Conservation (phyloP, 352 stramenopile genomes). For the Globisporangium heterothallicum region DNA sequence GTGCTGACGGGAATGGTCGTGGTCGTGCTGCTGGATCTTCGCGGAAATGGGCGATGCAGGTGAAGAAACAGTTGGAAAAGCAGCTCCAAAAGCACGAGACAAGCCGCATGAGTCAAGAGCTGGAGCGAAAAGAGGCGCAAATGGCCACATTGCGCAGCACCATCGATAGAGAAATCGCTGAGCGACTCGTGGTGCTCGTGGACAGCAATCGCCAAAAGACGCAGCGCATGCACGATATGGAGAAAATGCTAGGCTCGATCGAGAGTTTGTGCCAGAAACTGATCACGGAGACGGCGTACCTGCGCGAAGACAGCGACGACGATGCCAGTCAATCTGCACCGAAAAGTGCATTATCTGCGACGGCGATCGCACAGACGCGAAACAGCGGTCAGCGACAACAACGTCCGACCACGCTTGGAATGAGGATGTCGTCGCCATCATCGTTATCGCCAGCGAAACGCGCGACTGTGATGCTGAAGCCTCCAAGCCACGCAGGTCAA, state of each 20-base stretch:
- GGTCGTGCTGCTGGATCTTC: slow-evolving; percentile 18
- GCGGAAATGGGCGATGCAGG: slow-evolving; percentile 39
- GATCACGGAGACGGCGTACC: slow-evolving; percentile 39
- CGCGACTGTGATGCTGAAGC: slow-evolving; percentile 4
- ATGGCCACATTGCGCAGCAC: slow-evolving; percentile 20
- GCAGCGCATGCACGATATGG: slow-evolving; percentile 49
- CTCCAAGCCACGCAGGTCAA: no score
- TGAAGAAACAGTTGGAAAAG: slow-evolving; percentile 40
- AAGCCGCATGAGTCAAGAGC: slow-evolving; percentile 9
- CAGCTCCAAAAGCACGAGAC: slow-evolving; percentile 36
- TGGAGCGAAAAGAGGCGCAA: slow-evolving; percentile 15
- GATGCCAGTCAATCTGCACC: no score
- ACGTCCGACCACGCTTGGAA: no score
- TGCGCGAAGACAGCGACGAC: slow-evolving; percentile 25
- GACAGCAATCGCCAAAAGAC: slow-evolving; percentile 57
- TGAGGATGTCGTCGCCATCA: neutral
- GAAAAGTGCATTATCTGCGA: slow-evolving; percentile 6
- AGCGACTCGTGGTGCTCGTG: slow-evolving; percentile 36
- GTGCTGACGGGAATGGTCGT: neutral
- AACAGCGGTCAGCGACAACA: no score
- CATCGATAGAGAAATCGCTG: slow-evolving; percentile 39
- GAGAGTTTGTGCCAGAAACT: slow-evolving; percentile 65
- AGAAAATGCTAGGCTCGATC: slow-evolving; percentile 50
- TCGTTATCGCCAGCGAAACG: neutral
- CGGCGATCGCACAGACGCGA: neutral